These are phyloP conservation scores for Borovskyia barvae DNA, from an alignment of 208 protist genomes.

Conservation along the genomic window DNA sequence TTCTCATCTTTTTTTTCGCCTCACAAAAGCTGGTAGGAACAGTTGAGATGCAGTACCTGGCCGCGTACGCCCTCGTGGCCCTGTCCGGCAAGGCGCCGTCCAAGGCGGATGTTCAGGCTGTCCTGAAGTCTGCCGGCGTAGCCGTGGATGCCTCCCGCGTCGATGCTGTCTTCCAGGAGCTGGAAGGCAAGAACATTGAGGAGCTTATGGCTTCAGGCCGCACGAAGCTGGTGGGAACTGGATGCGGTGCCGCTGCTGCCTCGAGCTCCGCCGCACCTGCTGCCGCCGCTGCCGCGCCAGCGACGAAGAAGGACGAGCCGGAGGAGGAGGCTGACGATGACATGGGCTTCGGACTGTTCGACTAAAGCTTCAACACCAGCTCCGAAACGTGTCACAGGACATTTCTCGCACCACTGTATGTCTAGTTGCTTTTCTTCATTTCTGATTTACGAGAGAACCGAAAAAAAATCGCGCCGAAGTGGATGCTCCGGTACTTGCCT, in stretches of 20 bases:
- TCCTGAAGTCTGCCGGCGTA: constrained; percentile 77
- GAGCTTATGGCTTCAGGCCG: constrained; percentile 57
- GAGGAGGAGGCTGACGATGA: constrained; percentile 89
- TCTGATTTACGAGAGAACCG: constrained; percentile 3
- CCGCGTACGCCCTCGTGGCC: constrained; percentile 89
- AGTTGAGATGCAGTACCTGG: constrained; percentile 93
- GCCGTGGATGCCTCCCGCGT: constrained; percentile 68
- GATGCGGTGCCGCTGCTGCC: constrained; percentile 35
- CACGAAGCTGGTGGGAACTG: constrained; percentile 36
- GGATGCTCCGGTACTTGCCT: neutral
- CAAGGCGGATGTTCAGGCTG: constrained; percentile 81
- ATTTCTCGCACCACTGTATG: too few relatives aligned
- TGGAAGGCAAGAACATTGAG: constrained; percentile 80
- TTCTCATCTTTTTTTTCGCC: constrained; percentile 3
- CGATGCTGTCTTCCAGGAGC: constrained; percentile 82
- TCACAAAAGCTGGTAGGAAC: neutral
- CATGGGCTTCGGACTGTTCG: constrained; percentile 92
- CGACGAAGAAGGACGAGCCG: constrained; percentile 42
- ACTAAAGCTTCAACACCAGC: too few relatives aligned
- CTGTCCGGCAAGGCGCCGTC: constrained; percentile 84
- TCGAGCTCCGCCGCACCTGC: constrained; percentile 47
- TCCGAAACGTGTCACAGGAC: too few relatives aligned
- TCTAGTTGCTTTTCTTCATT: constrained; percentile 7
- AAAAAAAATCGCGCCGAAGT: neutral
- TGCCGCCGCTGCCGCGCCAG: constrained; percentile 39